Evolutionary conservation across 176 grass and related monocot species (phyloP).

Genomic region (Oryza officinalis): DNA sequence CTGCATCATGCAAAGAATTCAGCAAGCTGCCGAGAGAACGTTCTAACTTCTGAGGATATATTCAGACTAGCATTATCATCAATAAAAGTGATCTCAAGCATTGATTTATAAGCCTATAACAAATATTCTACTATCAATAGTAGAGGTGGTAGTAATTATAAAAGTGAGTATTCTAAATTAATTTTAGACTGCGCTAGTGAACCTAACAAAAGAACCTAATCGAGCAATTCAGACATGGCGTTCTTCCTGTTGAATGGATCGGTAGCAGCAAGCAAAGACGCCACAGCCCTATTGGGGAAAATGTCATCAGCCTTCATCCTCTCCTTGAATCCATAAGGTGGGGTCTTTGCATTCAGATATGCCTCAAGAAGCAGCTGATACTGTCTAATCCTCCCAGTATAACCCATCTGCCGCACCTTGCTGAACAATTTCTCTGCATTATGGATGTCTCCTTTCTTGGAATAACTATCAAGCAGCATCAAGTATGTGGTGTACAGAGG

Average conservation of each 20-base stretch:
- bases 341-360: constrained; percentile 61
- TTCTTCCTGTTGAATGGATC: constrained; percentile 62
- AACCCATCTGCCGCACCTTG: constrained; percentile 55
- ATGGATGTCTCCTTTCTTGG: constrained; percentile 64
- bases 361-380: constrained; percentile 74
- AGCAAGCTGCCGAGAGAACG: no score
- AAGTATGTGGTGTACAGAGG: constrained; percentile 60
- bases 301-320: constrained; percentile 87
- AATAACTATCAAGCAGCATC: constrained; percentile 56
- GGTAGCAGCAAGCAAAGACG: constrained; percentile 47
- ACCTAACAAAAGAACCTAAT: constrained; percentile 27
- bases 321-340: constrained; percentile 79
- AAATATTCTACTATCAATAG: no score
- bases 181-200: no score
- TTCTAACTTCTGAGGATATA: no score
- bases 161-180: no score
- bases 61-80: no score
- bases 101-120: no score
- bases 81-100: no score
- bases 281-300: constrained; percentile 52
- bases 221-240: constrained; percentile 57
- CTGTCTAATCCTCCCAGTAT: constrained; percentile 57
- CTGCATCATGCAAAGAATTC: no score
- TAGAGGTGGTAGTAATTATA: no score
- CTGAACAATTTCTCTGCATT: constrained; percentile 73